Base-by-base conservation (phyloP, 2,329 filamentous ascomycete species). In the Aspergillus fumigatiaffinis region DNA sequence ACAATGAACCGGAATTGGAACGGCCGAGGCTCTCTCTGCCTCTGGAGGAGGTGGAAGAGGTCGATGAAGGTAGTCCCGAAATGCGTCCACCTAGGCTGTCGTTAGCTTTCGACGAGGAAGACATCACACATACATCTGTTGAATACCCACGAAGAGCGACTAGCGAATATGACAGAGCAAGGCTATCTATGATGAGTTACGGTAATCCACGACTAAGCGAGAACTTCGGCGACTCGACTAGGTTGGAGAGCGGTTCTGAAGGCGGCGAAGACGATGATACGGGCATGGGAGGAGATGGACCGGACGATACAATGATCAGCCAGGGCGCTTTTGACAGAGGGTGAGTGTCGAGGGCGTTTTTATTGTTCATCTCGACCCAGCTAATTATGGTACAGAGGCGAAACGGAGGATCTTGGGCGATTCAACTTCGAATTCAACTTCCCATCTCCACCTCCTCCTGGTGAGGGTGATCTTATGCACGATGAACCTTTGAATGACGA, bases 191-290 rank as follows among this genome's bases (percentile, higher is more conserved):
- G 58, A 75, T 77, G 58, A 78, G 80, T 58, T 73, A 75, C 53
- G 74, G 71, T 12, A 73, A 69, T 51, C 66, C 71, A 23, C 68
- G 76, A 21, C 66, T 81, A 50, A 83, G 80, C 62, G 82, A 82
- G 57, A 73, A 78, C 55, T 83, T 83, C 62, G 79, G 72, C 1
- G 80, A 80, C 54, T 60, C 78, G 50, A 78, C 76, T 20, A 73
- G 77, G 54, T 58, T 80, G 8, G 79, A 80, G 53, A 76, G 77
- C 12, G 76, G 72, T 1, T 77, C 61, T 14, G 74, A 77, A 29
- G 66, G 21, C 21, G 44, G 21, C 21, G 44, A 56, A 21, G 71
- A 64, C 14, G 78, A 79, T 29, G 68, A 73, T 25, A 72, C 75
- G 10, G 67, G 75, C 20, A 67, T 77, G 28, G 68, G 70, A 41